Evolutionary conservation across 768 basidiomycete species (phyloP), one percentile per base, ranked within the genome.

Genomic region (Serendipita indica): DNA sequence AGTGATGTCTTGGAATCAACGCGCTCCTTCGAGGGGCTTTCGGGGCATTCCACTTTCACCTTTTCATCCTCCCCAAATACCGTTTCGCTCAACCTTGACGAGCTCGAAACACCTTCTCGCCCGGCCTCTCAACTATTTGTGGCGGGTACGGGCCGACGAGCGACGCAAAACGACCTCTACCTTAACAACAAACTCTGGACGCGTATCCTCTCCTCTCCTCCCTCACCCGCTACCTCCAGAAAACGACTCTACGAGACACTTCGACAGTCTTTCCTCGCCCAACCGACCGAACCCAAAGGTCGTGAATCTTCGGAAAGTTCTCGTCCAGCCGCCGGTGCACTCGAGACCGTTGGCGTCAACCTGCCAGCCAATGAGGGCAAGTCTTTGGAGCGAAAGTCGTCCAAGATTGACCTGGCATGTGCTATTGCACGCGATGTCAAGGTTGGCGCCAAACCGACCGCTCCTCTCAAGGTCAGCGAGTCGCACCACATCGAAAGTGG

Each of bases 121-220:
- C n/a, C 41, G 7, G 41, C n/a, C 27, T 43, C 18, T n/a, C 41
- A 43, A 43, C 27, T 43, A 6, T n/a, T n/a, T n/a, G 41, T 7
- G 18, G 18, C 27, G 41, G 41, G 7, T 43, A 2, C 41, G 41
- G 41, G n/a, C n/a, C 2, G 18, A 18, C 41, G n/a, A 43, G 41
- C n/a, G 7, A n/a, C 27, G 5, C 18, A 7, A 6, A 1, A 43
- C 7, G 18, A 43, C 27, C 27, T 25, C 7, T 5, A 5, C 41
- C n/a, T 43, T 25, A 43, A 18, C 41, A 43, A 25, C 41, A n/a
- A n/a, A 25, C 49, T 54, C 10, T 54, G 49, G 49, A 54, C 49
- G 25, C 10, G 49, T 22, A 54, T 54, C 22, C 22, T 54, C 22
- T 54, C 49, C 49, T 54, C 49, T 20, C 30, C 49, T 27, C 49